Evolutionary conservation across 2,329 filamentous ascomycete genomes (phyloP).

Genomic region (Lasiodiplodia sp.): DNA sequence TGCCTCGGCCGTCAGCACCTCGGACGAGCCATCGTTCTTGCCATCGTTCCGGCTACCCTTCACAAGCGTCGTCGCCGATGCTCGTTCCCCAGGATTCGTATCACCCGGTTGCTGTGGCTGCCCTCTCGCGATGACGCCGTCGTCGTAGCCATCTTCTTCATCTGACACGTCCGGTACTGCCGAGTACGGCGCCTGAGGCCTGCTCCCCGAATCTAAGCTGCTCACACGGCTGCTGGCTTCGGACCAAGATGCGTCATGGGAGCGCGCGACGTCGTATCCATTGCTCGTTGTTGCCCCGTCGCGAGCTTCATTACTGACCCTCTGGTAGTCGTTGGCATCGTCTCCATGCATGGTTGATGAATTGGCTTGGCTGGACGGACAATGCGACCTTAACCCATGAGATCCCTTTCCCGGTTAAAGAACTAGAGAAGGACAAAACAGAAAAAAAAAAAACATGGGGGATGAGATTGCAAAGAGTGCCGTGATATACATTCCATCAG

Average conservation of each 20-base stretch:
- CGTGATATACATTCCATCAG: background rate
- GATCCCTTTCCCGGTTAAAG: too few species aligned
- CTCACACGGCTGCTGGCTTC: background rate
- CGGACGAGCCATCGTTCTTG: background rate
- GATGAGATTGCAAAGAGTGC: background rate
- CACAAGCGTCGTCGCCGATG: background rate
- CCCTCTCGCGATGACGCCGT: background rate
- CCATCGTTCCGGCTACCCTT: background rate
- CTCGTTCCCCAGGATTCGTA: background rate
- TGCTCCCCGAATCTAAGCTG: background rate
- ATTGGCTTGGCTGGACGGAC: background rate
- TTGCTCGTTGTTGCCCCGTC: background rate
- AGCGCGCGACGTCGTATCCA: too few species aligned
- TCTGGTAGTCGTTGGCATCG: background rate
- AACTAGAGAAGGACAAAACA: too few species aligned
- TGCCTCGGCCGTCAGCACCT: background rate
- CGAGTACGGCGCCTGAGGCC: background rate
- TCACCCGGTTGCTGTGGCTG: too few species aligned
- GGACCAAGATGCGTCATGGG: background rate
- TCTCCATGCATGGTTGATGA: background rate
- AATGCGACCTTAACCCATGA: background rate
- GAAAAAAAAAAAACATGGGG: background rate
- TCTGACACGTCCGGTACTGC: background rate
- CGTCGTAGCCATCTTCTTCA: background rate
- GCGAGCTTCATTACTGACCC: background rate